Conservation (phyloP, 306 rosid species). For the Casuarina glauca region DNA sequence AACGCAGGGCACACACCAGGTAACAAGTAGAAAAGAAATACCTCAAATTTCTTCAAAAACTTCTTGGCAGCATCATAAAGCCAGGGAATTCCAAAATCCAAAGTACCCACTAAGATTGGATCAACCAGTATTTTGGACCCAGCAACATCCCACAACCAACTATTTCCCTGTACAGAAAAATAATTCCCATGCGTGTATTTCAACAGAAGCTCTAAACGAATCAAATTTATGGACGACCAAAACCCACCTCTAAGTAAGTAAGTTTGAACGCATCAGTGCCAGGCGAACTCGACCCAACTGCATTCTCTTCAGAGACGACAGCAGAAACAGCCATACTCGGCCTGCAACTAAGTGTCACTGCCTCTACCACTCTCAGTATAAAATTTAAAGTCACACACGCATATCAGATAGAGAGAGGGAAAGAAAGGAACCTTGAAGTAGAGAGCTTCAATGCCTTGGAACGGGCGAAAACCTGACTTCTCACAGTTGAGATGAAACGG, state of each 20-base stretch:
- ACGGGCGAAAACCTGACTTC: conserved; percentile 21
- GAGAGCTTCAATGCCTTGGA: conserved; percentile 38
- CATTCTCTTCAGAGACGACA: conserved; percentile 58
- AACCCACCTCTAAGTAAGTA: conserved; percentile 83
- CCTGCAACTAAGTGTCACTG: conserved; percentile 32
- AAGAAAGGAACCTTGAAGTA: conserved; percentile 43
- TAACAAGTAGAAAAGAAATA: conserved; percentile 26
- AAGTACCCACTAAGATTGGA: conserved; percentile 90
- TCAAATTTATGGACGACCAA: conserved; percentile 27
- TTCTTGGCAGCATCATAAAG: conserved; percentile 93
- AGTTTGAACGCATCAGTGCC: conserved; percentile 63
- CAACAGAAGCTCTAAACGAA: conserved; percentile 12
- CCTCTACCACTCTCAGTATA: neutral
- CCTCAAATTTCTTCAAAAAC: conserved; percentile 72
- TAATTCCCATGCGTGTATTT: conserved; percentile 11
- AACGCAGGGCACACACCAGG: conserved; percentile 10
- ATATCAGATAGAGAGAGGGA: conserved; percentile 4
- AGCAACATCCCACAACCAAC: conserved; percentile 85
- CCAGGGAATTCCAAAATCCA: conserved; percentile 97
- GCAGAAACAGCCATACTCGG: conserved; percentile 51
- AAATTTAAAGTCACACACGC: neutral
- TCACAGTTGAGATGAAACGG: conserved; percentile 23
- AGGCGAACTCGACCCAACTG: conserved; percentile 48
- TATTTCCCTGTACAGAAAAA: conserved; percentile 59
- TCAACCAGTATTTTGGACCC: conserved; percentile 76